Percentiles rank a stretch among this genome's conserved stretches.
phyloP scores from a whole-genome alignment of 139 green algal genomes.

The Asterochloris erici region DNA sequence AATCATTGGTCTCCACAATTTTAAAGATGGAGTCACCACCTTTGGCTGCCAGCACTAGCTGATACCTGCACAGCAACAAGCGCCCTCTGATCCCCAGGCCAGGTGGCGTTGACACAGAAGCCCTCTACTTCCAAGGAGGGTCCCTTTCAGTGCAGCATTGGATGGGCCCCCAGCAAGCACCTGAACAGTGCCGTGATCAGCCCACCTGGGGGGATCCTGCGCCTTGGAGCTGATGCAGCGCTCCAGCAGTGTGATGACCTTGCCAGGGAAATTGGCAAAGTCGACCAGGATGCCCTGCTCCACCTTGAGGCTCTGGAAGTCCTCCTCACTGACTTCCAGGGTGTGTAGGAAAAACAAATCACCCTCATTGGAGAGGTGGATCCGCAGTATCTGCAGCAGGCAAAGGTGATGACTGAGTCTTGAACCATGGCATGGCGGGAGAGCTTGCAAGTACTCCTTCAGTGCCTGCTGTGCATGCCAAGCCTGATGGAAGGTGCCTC shows the following conservation, averaged over 20 bases:
- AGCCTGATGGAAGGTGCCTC: no score
- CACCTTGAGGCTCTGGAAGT: slow-evolving; percentile 78
- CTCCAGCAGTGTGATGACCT: slow-evolving; percentile 85
- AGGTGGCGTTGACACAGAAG: no score
- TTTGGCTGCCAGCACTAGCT: slow-evolving; percentile 47
- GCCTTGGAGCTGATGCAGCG: slow-evolving; percentile 56
- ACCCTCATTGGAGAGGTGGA: slow-evolving; percentile 73
- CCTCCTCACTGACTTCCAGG: slow-evolving; percentile 87
- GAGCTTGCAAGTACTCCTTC: not conserved
- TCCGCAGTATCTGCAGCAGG: slow-evolving; percentile 57
- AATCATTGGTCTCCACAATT: slow-evolving; percentile 92
- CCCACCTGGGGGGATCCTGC: slow-evolving; percentile 55
- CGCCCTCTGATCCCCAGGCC: not conserved
- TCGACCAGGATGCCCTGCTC: slow-evolving; percentile 94
- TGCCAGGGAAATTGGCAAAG: slow-evolving; percentile 80
- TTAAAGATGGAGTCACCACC: slow-evolving; percentile 60
- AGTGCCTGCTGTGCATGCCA: no score
- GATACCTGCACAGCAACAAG: slow-evolving; percentile 40
- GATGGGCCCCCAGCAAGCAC: not conserved
- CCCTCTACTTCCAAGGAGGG: not conserved
- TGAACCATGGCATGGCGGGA: not conserved
- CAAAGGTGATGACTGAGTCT: not conserved
- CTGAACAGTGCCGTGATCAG: not conserved
- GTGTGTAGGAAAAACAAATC: slow-evolving; percentile 78
- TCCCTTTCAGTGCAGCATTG: not conserved